Base-by-base conservation (phyloP, 495 filamentous ascomycete species). In the Friedmanniomyces simplex region DNA sequence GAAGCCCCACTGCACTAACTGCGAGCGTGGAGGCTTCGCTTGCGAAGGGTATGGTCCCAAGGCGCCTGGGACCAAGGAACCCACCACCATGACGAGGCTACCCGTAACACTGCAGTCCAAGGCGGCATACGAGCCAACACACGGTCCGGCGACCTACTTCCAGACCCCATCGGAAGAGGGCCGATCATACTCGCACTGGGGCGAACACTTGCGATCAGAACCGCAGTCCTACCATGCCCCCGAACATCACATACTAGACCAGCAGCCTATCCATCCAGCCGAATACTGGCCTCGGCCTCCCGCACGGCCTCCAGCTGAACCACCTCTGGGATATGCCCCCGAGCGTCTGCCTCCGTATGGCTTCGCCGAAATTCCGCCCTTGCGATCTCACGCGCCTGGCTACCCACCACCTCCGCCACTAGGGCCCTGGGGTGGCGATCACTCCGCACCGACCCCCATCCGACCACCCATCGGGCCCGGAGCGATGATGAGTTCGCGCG, bases 1-100 rank as follows among this genome's bases (percentile, higher is more conserved):
- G 59, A 91, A 96, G 71, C 93, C 93, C 43, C 85, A 90, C 75
- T 98, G 93, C 74, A 88, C 84, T 68, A 98, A 98, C 67, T 98
- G 93, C 69, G 77, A 88, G 46, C 85, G 88, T 55, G 93, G 93
- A 45, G 89, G 89, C 13, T 96, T 96, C 70, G 75, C 89, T 24
- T 98, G 93, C 68, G 87, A 89, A 65, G 93, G 93, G n/a, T 98
- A 98, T 71, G 85, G 85, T 64, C 84, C 79, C 58, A 83, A 79
- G 73, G 85, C 72, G 64, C 81, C 75, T 70, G 86, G 87, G 82
- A 56, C 84, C 84, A 66, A 49, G 78, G 18, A 43, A 16, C 79
- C 32, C 32, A 58, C 11, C n/a, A 20, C 32, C 25, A 25, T 24
- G 30, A 30, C 26, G 16, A 43, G 22, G 45, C 28, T 36, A 10